phyloP scores from a whole-genome alignment of 2,329 filamentous ascomycete genomes.

The Ascochyta lentis region DNA sequence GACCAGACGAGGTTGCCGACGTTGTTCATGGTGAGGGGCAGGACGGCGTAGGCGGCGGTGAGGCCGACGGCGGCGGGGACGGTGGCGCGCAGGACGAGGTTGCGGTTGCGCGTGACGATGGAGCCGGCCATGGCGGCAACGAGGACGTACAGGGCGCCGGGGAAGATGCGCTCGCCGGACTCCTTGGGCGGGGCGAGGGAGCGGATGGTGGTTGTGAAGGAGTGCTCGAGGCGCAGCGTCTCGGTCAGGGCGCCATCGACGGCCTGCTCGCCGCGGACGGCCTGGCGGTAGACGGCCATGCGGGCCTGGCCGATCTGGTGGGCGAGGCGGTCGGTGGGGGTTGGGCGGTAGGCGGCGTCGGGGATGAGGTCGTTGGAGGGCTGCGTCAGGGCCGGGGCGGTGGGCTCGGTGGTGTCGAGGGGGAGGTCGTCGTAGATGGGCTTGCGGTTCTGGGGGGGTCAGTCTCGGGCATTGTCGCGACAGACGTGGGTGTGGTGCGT shows the following conservation, averaged over 20 bases:
- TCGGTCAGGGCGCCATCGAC: conserved; percentile 83
- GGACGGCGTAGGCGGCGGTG: conserved; percentile 79
- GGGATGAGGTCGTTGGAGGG: conserved; percentile 39
- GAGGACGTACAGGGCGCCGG: conserved; percentile 88
- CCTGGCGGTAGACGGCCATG: conserved; percentile 79
- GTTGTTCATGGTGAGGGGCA: conserved; percentile 91
- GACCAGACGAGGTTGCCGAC: conserved; percentile 85
- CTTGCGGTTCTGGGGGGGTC: conserved; percentile 48
- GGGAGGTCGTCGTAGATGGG: conserved; percentile 79
- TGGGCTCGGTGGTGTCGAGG: conserved; percentile 49
- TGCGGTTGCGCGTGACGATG: conserved; percentile 88
- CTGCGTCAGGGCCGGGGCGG: conserved; percentile 40
- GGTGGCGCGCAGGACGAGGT: conserved; percentile 77
- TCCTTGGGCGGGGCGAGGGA: conserved; percentile 85
- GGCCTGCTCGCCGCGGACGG: conserved; percentile 76
- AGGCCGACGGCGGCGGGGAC: conserved; percentile 82
- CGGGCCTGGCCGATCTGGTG: conserved; percentile 80
- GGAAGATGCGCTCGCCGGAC: conserved; percentile 86
- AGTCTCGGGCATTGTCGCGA: background rate
- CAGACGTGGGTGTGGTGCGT: too few species aligned
- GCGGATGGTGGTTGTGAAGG: conserved; percentile 87
- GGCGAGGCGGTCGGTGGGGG: conserved; percentile 89
- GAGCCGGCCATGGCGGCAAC: conserved; percentile 94
- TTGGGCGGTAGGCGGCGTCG: conserved; percentile 58
- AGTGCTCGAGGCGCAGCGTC: conserved; percentile 84